phyloP scores from a whole-genome alignment of 148 eudicot species.

The Chenopodium berlandieri region DNA sequence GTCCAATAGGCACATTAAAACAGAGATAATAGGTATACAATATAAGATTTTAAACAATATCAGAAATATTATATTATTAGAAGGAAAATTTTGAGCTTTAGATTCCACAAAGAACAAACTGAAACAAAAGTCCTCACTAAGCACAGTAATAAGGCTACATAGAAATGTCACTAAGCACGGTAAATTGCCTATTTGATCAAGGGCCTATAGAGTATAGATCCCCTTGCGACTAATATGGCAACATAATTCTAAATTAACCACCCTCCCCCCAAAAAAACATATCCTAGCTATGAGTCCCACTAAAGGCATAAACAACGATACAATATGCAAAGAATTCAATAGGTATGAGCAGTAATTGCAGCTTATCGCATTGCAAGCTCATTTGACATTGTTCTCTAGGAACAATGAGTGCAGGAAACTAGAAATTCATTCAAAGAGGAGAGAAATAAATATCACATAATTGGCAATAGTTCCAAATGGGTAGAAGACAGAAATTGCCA shows the following conservation, averaged over 20 bases:
- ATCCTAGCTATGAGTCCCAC: background rate
- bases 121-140: background rate
- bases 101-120: background rate
- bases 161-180: no score
- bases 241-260: background rate
- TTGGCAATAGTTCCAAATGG: background rate
- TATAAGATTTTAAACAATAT: background rate
- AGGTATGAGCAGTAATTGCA: background rate
- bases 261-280: background rate
- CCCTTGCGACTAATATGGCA: no score
- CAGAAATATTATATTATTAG: background rate
- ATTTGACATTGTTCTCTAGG: no score
- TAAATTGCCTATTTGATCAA: background rate
- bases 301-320: background rate
- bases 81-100: background rate
- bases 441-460: background rate
- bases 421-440: no score
- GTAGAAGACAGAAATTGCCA: background rate
- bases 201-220: background rate
- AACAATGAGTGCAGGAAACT: no score
- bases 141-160: background rate
- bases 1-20: background rate
- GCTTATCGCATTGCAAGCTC: background rate
- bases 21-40: background rate
- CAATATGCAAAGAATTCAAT: background rate